Conservation (phyloP, 2,329 filamentous ascomycete genomes). For the Fusarium tjaetaba region DNA sequence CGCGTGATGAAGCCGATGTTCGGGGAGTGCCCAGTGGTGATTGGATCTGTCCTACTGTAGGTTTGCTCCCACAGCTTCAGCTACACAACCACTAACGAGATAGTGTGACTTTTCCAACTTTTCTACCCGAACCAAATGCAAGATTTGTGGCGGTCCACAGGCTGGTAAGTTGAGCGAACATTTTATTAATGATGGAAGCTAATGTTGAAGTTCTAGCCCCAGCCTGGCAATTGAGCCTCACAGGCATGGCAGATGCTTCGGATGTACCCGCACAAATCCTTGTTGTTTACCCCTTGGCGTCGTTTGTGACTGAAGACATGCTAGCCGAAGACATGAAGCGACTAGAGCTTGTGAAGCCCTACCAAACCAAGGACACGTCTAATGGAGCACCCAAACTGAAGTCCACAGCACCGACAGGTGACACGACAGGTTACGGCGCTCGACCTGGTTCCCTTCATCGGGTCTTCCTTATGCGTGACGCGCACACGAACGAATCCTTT, state of each 20-base stretch:
- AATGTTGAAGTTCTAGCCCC: slow-evolving; percentile 29
- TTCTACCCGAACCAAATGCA: slow-evolving; percentile 51
- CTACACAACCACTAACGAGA: slow-evolving; percentile 24
- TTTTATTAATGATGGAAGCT: not conserved
- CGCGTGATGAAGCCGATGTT: slow-evolving; percentile 44
- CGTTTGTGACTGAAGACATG: slow-evolving; percentile 76
- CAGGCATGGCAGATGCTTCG: slow-evolving; percentile 60
- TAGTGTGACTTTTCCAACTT: slow-evolving; percentile 56
- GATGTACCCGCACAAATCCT: slow-evolving; percentile 77
- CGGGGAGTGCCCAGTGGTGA: slow-evolving; percentile 38
- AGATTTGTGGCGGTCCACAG: slow-evolving; percentile 49
- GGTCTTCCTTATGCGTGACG: slow-evolving; percentile 80
- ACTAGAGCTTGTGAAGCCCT: slow-evolving; percentile 71
- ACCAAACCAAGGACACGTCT: slow-evolving; percentile 55
- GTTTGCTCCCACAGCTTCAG: slow-evolving; percentile 1
- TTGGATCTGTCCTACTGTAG: slow-evolving; percentile 51
- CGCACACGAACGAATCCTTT: slow-evolving; percentile 76
- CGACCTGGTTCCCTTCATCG: slow-evolving; percentile 78
- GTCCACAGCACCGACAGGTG: slow-evolving; percentile 65
- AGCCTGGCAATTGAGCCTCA: slow-evolving; percentile 52
- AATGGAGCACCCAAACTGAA: slow-evolving; percentile 64
- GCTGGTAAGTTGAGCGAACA: slow-evolving; percentile 40
- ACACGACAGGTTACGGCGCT: slow-evolving; percentile 72
- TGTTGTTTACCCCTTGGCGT: slow-evolving; percentile 76
- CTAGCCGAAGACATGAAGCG: slow-evolving; percentile 79